Percentiles rank a stretch among this genome's conserved stretches.
These are phyloP conservation scores for Tulasnella sp. DNA, from an alignment of 768 basidiomycete genomes.

Conservation along the genomic window DNA sequence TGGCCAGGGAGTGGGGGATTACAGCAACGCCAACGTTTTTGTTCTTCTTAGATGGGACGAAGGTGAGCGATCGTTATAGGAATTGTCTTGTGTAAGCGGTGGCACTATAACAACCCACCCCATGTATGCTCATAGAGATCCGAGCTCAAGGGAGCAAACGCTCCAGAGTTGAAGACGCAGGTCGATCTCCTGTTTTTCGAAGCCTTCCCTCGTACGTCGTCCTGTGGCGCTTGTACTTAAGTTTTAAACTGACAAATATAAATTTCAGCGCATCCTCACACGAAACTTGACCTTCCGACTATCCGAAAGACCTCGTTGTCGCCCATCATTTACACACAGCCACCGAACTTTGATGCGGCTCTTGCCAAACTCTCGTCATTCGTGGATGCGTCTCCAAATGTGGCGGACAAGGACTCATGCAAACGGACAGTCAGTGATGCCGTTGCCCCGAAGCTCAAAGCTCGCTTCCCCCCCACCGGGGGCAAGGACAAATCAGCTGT, in stretches of 20 bases:
- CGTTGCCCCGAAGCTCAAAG: conserved; percentile 63
- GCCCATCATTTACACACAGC: conserved; percentile 71
- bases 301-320: conserved; percentile 60
- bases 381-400: conserved; percentile 47
- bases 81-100: background rate
- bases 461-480: conserved; percentile 43
- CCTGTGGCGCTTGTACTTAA: background rate
- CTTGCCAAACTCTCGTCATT: conserved; percentile 57
- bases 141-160: conserved; percentile 70
- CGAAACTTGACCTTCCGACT: conserved; percentile 53
- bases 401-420: conserved; percentile 34
- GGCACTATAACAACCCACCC: background rate
- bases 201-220: conserved; percentile 70
- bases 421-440: conserved; percentile 48
- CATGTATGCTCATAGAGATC: conserved; percentile 44
- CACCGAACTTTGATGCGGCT: conserved; percentile 64
- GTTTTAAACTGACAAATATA: conserved; percentile 12
- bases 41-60: conserved; percentile 74
- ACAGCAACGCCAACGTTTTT: conserved; percentile 86
- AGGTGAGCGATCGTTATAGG: conserved; percentile 43
- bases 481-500: background rate
- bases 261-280: conserved; percentile 68
- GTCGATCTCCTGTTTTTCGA: conserved; percentile 69
- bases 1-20: conserved; percentile 60
- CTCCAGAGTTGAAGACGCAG: conserved; percentile 63